Evolutionary conservation across 805 yeast species (phyloP).

Genomic region (Hanseniaspora osmophila): DNA sequence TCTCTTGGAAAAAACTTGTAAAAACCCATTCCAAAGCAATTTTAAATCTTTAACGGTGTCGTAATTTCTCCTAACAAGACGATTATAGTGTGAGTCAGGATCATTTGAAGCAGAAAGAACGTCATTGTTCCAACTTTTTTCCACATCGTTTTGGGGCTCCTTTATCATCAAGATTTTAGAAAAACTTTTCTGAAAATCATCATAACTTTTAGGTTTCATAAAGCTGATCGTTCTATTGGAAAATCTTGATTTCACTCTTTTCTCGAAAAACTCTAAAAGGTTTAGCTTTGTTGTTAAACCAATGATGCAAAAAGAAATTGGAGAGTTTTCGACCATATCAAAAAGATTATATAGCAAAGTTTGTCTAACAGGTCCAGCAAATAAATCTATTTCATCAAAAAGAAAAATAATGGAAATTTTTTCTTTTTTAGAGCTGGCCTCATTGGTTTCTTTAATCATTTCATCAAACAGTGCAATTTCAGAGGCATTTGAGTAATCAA

Average conservation of each 20-base stretch:
- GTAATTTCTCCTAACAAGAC: constrained; percentile 31
- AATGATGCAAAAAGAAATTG: constrained; percentile 63
- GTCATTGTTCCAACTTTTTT: constrained; percentile 31
- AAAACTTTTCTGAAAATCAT: constrained; percentile 38
- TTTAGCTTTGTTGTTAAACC: constrained; percentile 69
- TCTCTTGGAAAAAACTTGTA: not conserved
- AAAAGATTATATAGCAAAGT: constrained; percentile 76
- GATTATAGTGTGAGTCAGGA: constrained; percentile 23
- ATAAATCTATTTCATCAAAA: constrained; percentile 76
- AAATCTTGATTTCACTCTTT: constrained; percentile 80
- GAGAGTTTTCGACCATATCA: constrained; percentile 63
- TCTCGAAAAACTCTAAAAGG: constrained; percentile 70
- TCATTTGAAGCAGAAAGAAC: constrained; percentile 18
- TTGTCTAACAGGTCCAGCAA: constrained; percentile 58
- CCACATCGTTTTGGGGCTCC: constrained; percentile 15
- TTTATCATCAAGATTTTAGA: constrained; percentile 25
- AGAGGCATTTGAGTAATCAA: not conserved
- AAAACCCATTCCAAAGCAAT: not conserved
- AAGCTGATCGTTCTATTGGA: constrained; percentile 62
- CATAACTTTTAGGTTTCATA: constrained; percentile 34
- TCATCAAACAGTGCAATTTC: not conserved
- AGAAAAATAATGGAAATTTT: constrained; percentile 48
- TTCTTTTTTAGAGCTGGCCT: constrained; percentile 7
- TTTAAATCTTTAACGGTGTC: constrained; percentile 25
- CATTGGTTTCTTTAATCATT: not conserved